Evolutionary conservation across 1,284 basidiomycete species (phyloP).

Genomic region (Ustilago loliicola): DNA sequence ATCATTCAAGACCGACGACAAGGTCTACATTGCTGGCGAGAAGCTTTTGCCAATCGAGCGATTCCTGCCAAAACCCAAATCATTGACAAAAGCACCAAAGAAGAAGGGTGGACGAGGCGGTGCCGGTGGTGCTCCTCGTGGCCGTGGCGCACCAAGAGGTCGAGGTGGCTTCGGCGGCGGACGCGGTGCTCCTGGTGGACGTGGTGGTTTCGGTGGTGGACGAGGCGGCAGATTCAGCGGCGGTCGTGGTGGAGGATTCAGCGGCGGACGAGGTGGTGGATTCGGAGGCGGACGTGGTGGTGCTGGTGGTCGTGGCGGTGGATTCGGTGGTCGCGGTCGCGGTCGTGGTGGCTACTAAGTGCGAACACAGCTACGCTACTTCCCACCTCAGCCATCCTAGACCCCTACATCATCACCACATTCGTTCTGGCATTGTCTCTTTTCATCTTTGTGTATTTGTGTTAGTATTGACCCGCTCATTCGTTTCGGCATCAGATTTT

Average conservation of each 20-base stretch:
- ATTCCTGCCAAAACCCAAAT: slow-evolving; percentile 96
- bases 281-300: slow-evolving; percentile 67
- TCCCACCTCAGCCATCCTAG: neutral
- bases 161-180: slow-evolving; percentile 60
- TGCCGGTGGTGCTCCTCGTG: slow-evolving; percentile 41
- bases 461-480: slow-evolving; percentile 27
- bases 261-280: slow-evolving; percentile 48
- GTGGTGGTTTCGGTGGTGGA: slow-evolving; percentile 66
- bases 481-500: slow-evolving; percentile 12
- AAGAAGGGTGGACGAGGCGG: slow-evolving; percentile 56
- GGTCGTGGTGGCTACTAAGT: slow-evolving; percentile 56
- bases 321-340: slow-evolving; percentile 40
- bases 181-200: slow-evolving; percentile 29
- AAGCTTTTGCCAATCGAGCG: slow-evolving; percentile 96
- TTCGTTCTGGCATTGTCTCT: slow-evolving; percentile 22
- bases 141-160: slow-evolving; percentile 66
- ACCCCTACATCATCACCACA: neutral
- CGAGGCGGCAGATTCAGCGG: slow-evolving; percentile 61
- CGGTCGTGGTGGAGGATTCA: slow-evolving; percentile 45
- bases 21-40: slow-evolving; percentile 95
- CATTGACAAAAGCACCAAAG: slow-evolving; percentile 54
- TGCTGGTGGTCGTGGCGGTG: slow-evolving; percentile 52
- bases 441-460: slow-evolving; percentile 33
- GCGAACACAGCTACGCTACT: neutral
- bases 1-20: slow-evolving; percentile 97